Base-by-base conservation (phyloP, 2,329 filamentous ascomycete species). In the Xylariaceae sp. region DNA sequence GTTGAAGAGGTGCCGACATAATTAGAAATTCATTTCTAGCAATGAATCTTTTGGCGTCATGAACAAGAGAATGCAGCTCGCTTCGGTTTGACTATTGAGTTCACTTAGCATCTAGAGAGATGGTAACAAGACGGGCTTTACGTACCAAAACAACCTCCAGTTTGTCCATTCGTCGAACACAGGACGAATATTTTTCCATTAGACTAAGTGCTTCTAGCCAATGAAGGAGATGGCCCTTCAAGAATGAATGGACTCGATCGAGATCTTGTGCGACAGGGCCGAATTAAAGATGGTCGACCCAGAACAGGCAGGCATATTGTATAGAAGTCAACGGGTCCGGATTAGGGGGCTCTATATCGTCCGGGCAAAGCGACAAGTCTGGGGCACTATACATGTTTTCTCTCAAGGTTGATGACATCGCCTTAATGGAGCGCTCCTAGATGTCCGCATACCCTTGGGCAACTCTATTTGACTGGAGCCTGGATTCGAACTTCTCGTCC, bases 161-260 rank as follows among this genome's bases (percentile, higher is more conserved):
- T n/a, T 29, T 43, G 12, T 43, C 3, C 12, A 43, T 17, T 24
- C 6, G 4, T 28, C 14, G 21, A 43, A 26, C 3, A 17, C 40
- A 43, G 11, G 28, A 11, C 4, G 9, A 2, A 3, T 23, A 7
- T 9, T 28, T 17, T 16, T 11, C 9, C n/a, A 46, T 23, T 14
- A 46, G 16, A 12, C 43, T 34, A n/a, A 33, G 7, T 24, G 43
- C 43, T 34, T 46, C 43, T 7, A 46, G 28, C 43, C 43, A 46
- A 8, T 46, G 17, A 14, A 46, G 17, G 29, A 46, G 23, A 14
- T 33, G 16, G 11, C 2, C 14, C 12, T 34, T 6, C 4, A 46
- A 6, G 23, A 46, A 46, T 11, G 40, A 44, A 11, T 6, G 19
- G 12, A 44, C 40, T 29, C 11, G 14, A 19, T 29, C n/a, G n/a